Evolutionary conservation across 768 basidiomycete species (phyloP), one percentile per base, ranked within the genome.

Genomic region (Tephrocybe sp.): DNA sequence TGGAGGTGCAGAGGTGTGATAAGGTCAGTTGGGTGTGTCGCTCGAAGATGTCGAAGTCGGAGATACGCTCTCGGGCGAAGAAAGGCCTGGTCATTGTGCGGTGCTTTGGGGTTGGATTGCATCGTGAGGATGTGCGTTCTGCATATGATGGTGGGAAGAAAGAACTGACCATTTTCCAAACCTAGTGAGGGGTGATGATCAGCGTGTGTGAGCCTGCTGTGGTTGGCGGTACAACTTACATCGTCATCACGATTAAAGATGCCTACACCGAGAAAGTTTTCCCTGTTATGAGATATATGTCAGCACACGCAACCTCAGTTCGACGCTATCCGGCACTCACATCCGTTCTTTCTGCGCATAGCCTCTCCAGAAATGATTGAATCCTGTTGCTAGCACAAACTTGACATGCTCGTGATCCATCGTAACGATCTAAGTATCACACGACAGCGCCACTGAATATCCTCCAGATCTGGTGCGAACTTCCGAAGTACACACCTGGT

Each of bases 181-280:
- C 70, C 84, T 75, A 56, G 26, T 32, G 1, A 40, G 17, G 3
- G 26, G 41, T 45, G 34, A n/a, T 33, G 23, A 47, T 41, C 39
- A 50, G 45, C 47, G 6, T 31, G 56, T 50, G n/a, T 30, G 30
- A 36, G 13, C 32, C 31, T 43, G 41, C 30, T 36, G 53, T 7
- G 14, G 39, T 30, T 46, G 34, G 20, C 43, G 20, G 14, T 38
- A 16, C 26, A 40, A 54, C 72, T 67, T 61, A 82, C 83, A 66
- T 83, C 79, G 58, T 85, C 87, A 63, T 88, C 87, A 13, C 86
- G 76, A 56, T 88, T 88, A 65, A 90, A 90, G 34, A 90, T 88
- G 2, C 87, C 86, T 54, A 78, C 72, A 3, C 88, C 88, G n/a
- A 89, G 71, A 62, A 87, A 84, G 9, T 72, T 72, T 55, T 79